Evolutionary conservation across 768 basidiomycete genomes (phyloP), one percentile per base, ranked within the genome.

Genomic region (Boletus barrowsii): DNA sequence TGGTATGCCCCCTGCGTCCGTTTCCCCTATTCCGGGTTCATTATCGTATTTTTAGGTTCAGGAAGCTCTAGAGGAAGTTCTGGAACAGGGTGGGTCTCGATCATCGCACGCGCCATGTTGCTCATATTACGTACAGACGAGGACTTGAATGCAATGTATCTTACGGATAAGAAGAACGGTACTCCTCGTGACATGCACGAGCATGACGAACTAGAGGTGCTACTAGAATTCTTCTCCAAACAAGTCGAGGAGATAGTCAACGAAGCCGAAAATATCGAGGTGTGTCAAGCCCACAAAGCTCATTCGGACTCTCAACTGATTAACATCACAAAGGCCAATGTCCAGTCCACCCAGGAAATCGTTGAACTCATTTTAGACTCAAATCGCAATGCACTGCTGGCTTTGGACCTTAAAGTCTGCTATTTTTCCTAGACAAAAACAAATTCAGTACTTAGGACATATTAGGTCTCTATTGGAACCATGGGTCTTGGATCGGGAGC

Each of bases 291-390:
- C 22, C 29, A 11, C 35, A 37, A 33, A 37, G 18, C 33, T 20
- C 4, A n/a, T 33, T 47, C 8, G 0, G 37, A 37, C 17, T 43
- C 18, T 22, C 29, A 14, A 10, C 47, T 54, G 20, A 64, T 53
- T 30, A 36, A 43, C 44, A 10, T 39, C 10, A 14, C 47, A 42
- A 54, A 43, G 93, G 83, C 80, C 51, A 98, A 98, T 67, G 91
- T 98, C 37, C 90, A 94, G 72, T 93, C 94, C 13, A 98, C 96
- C 0, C 96, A 98, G 75, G 96, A 98, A 73, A 98, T 98, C 49
- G 92, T 96, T 3, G 96, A 98, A 71, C 80, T 98, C 55, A 93
- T 98, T 64, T 79, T 98, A 39, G 96, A 98, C 70, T 90, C 94
- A 45, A 97, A 97, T 74, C 87, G 96, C 45, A 98, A 98, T 63